These are phyloP conservation scores for Exophiala sideris DNA, from an alignment of 2,329 filamentous ascomycete species.

Conservation along the genomic window DNA sequence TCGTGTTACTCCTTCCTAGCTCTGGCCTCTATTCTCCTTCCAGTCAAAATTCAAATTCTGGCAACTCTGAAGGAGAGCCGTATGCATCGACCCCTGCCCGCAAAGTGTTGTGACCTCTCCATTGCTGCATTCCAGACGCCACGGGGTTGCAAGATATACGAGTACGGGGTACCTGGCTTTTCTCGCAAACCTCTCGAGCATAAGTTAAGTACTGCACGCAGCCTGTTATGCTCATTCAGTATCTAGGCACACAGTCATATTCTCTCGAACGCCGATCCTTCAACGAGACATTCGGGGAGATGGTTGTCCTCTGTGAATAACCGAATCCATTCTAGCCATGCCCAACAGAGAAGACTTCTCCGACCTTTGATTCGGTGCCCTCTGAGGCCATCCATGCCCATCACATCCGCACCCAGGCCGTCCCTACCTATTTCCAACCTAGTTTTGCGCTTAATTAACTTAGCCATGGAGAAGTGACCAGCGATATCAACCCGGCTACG, in stretches of 20 bases:
- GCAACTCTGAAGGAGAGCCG: not conserved
- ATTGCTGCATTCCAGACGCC: no score
- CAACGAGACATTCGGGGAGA: conserved; percentile 8
- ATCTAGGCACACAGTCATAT: no score
- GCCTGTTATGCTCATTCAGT: not conserved
- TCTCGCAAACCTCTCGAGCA: no score
- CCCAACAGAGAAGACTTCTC: not conserved
- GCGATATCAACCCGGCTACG: no score
- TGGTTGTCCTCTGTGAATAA: conserved; percentile 6
- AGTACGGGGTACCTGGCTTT: no score
- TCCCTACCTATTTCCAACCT: conserved; percentile 8
- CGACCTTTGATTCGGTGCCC: conserved; percentile 12
- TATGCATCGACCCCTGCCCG: no score
- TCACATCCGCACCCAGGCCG: conserved; percentile 17
- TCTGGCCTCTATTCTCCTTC: not conserved
- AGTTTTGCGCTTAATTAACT: conserved; percentile 13
- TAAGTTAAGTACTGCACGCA: no score
- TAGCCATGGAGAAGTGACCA: not conserved
- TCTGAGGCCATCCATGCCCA: not conserved
- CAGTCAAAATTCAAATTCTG: not conserved
- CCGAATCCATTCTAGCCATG: not conserved
- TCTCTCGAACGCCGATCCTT: not conserved
- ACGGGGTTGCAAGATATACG: no score
- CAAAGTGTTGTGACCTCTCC: no score
- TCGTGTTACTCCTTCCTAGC: not conserved